Base-by-base conservation (phyloP, 495 filamentous ascomycete genomes). In the Aspergillus bertholletiae region DNA sequence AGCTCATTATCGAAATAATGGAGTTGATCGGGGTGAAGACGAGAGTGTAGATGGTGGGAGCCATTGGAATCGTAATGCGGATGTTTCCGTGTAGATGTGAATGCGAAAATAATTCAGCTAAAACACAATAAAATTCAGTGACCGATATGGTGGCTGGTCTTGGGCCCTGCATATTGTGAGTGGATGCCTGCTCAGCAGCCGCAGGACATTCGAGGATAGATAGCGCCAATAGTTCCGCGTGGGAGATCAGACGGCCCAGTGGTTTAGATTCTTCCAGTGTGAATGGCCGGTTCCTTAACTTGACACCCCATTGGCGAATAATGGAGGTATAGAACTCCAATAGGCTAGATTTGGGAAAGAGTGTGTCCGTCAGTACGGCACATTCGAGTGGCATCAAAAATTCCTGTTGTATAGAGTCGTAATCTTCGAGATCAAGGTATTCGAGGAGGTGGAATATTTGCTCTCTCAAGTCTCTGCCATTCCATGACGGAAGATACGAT, bases 291-390 rank as follows among this genome's bases (percentile, higher is more conserved):
- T 61, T 51, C 46, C 69, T 60, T 21, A 79, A 61, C 34, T 64
- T 63, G 35, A 83, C 61, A 6, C 81, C 80, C 90, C 90, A 96
- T 63, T 83, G 80, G 1, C 72, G 76, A 41, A 93, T 80, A 22
- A 96, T 74, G n/a, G 59, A 64, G 5, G 84, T 84, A 69, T 92
- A 94, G 59, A 92, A 89, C 13, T 69, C 73, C 8, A 95, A 72
- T 5, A 95, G 72, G 12, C 68, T 68, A 5, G 75, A 56, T 63
- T 82, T 80, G 1, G 82, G 82, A 22, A 64, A 52, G 6, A 76
- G 41, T 2, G 71, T 78, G 37, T 73, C 71, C 56, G 82, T 64
- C 13, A 90, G 66, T 7, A 89, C 39, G 13, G 76, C 74, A 4
- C 54, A 65, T 67, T 96, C 88, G 41, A 90, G 57, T 7, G 75